Evolutionary conservation across 2,329 filamentous ascomycete species (phyloP).

Genomic region (Dichotomopilus funicola): DNA sequence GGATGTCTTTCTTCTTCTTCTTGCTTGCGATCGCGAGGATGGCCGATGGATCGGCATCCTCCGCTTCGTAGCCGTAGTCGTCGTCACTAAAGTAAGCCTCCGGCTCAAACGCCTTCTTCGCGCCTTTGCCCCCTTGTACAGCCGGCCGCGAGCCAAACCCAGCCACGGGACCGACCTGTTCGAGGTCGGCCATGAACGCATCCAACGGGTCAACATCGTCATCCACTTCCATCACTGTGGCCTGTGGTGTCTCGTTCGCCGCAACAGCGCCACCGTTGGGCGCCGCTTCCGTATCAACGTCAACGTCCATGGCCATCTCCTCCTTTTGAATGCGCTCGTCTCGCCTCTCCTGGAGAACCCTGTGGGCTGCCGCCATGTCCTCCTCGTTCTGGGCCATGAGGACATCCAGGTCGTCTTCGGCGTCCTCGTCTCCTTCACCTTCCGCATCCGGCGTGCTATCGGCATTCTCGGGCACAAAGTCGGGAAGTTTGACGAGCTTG

Average conservation of each 20-base stretch:
- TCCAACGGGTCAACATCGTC: conserved; percentile 88
- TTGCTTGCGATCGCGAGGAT: conserved; percentile 51
- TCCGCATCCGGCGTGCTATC: conserved; percentile 55
- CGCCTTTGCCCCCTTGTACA: conserved; percentile 35
- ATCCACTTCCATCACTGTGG: conserved; percentile 50
- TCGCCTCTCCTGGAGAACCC: conserved; percentile 78
- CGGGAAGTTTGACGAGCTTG: conserved; percentile 86
- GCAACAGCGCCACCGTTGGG: conserved; percentile 18
- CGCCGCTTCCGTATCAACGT: conserved; percentile 25
- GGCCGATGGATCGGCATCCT: conserved; percentile 40
- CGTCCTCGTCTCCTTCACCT: conserved; percentile 58
- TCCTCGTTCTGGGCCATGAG: conserved; percentile 77
- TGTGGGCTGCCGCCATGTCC: conserved; percentile 76
- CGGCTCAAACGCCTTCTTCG: conserved; percentile 55
- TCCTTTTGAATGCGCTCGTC: conserved; percentile 57
- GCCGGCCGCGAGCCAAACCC: conserved; percentile 17
- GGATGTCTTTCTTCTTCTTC: conserved; percentile 95
- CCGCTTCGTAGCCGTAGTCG: conserved; percentile 52
- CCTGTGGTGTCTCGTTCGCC: conserved; percentile 19
- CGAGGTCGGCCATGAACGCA: conserved; percentile 83
- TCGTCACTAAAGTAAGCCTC: conserved; percentile 87
- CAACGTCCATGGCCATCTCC: conserved; percentile 42
- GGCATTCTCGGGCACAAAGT: conserved; percentile 59
- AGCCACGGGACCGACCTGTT: conserved; percentile 44
- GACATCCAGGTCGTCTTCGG: conserved; percentile 55